Base-by-base conservation (phyloP, 257 asterid genomes). In the Striga asiatica region DNA sequence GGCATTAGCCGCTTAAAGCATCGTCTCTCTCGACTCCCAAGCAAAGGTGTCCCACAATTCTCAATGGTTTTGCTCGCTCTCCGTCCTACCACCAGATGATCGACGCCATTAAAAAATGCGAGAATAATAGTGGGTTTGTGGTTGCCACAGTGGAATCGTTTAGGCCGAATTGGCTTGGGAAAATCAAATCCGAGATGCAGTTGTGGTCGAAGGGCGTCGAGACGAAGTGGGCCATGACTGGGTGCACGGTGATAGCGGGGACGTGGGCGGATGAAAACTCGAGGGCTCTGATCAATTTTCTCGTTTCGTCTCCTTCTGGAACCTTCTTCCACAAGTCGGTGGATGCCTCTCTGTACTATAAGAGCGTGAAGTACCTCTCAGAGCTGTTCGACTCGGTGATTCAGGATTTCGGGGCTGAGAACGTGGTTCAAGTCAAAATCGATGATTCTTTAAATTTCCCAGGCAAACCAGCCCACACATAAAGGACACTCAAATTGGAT, bases 1-100 rank as follows among this genome's bases (percentile, higher is more conserved):
- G 96, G 98, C 59, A 86, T 89, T 42, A 89, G 96, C 73, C 74
- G 96, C 61, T 72, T 86, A 56, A 89, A 86, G 51, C 91, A 89
- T 50, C 98, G 86, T 74, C 67, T 89, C 54, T 89, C 98, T 47
- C 70, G 86, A 60, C 83, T 86, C 72, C 94, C 94, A 1, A 83
- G 95, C 68, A 89, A 81, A 80, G 98, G 96, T 25, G 98, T 89
- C 41, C n/a, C n/a, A n/a, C n/a, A n/a, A n/a, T n/a, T n/a, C n/a
- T n/a, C n/a, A n/a, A n/a, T n/a, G n/a, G 84, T 41, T 79, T 82
- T 5, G 93, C 97, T 27, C 94, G 93, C 49, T 89, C 97, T 42
- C 70, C 81, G 21, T 85, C 96, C 37, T 89, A 85, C 66, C 93
- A 81, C 47, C 85, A 76, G 71, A 83, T 89, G 97, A 63, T 89